Evolutionary conservation across 2,329 filamentous ascomycete species (phyloP).

Genomic region (Mariannaea elegans): DNA sequence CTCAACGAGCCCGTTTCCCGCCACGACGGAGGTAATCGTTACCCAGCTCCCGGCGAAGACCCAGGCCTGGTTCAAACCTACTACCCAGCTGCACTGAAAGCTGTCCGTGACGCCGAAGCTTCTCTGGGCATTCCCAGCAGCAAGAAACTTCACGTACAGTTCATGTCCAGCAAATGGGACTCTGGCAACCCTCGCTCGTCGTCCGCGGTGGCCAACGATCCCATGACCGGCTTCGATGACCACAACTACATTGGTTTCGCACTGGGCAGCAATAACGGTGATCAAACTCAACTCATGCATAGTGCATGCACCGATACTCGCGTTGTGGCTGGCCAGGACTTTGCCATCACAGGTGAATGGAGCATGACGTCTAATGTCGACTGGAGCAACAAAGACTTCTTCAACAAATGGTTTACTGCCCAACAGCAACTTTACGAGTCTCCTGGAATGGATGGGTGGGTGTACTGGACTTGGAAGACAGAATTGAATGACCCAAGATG

Average conservation of each 20-base stretch:
- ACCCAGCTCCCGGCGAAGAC: constrained; percentile 26
- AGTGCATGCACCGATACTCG: constrained; percentile 26
- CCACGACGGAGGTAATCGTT: constrained; percentile 20
- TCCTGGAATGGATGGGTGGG: constrained; percentile 29
- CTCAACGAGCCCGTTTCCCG: constrained; percentile 29
- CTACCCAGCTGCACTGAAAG: constrained; percentile 24
- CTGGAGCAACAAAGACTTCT: constrained; percentile 25
- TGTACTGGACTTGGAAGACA: constrained; percentile 34
- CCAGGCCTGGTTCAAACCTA: constrained; percentile 27
- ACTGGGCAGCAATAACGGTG: neutral
- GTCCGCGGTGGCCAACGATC: constrained; percentile 17
- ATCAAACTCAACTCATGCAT: constrained; percentile 22
- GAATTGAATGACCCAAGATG: constrained; percentile 27
- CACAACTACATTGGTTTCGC: constrained; percentile 33
- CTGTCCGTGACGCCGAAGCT: constrained; percentile 16
- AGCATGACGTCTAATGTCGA: constrained; percentile 27
- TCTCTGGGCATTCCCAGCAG: neutral
- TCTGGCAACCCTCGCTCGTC: constrained; percentile 19
- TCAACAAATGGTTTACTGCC: constrained; percentile 29
- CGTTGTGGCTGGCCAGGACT: constrained; percentile 22
- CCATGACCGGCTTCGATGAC: constrained; percentile 21
- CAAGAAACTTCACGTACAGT: constrained; percentile 31
- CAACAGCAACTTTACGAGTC: constrained; percentile 31
- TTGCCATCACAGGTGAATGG: constrained; percentile 29
- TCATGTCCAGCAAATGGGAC: constrained; percentile 33